Conservation (phyloP, 2,329 filamentous ascomycete genomes). For the Juglanconis juglandina region DNA sequence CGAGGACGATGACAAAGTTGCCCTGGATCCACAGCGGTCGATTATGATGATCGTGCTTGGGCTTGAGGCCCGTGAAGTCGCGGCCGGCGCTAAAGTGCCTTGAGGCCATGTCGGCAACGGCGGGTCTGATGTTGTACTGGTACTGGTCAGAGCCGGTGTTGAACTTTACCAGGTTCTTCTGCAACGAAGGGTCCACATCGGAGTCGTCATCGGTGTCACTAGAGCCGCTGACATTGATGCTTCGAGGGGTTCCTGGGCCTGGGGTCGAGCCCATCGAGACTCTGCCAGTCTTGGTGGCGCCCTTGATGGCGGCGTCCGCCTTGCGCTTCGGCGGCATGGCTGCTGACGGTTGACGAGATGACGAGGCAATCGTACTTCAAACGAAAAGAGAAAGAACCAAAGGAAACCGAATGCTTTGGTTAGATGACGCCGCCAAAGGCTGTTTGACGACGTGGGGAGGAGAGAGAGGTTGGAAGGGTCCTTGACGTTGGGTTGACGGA, state of each 20-base stretch:
- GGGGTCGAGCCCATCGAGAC: conserved; percentile 58
- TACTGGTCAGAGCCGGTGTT: conserved; percentile 49
- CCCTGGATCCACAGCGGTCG: conserved; percentile 87
- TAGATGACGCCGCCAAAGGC: not conserved
- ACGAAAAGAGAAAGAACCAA: not conserved
- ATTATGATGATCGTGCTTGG: conserved; percentile 87
- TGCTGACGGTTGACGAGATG: not conserved
- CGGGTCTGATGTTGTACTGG: conserved; percentile 14
- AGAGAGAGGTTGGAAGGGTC: not conserved
- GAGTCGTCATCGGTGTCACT: conserved; percentile 33
- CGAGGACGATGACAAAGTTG: conserved; percentile 70
- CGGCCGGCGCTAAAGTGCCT: conserved; percentile 28
- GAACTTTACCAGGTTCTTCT: conserved; percentile 59
- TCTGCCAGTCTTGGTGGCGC: conserved; percentile 52
- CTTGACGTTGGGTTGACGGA: not conserved
- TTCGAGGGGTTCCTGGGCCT: conserved; percentile 57
- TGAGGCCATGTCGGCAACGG: conserved; percentile 27
- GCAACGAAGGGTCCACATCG: conserved; percentile 50
- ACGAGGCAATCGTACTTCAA: not conserved
- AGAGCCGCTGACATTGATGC: conserved; percentile 40
- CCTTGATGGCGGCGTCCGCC: conserved; percentile 48
- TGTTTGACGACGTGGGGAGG: not conserved
- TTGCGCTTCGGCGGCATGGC: conserved; percentile 71
- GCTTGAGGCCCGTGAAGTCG: conserved; percentile 76
- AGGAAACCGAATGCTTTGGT: too few relatives aligned